Evolutionary conservation across 2,329 filamentous ascomycete genomes (phyloP), one percentile per base, ranked within the genome.

Genomic region (Alternaria metachromatica): DNA sequence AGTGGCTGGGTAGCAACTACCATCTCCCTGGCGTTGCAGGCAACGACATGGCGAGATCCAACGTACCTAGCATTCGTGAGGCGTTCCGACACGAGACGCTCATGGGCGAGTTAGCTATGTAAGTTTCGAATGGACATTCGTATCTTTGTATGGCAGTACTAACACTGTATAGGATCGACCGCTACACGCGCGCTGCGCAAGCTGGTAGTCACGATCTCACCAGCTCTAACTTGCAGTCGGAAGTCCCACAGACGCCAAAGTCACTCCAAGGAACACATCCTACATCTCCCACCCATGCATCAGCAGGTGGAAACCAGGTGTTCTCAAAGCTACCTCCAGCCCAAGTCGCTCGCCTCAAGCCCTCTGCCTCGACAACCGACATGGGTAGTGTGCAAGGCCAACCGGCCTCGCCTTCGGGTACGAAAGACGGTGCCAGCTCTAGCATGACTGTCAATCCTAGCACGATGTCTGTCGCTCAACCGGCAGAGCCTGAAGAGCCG

Each of bases 1-100:
- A 94, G 79, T 99, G 95, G 95, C 84, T 99, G 5, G 96, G 96
- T 4, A 84, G 86, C 30, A 88, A 92, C 67, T 98, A 90, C 78
- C 85, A 92, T 75, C 83, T 91, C 43, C 91, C 92, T 1, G 96
- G 96, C 3, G 90, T 92, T 41, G 86, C 87, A 59, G 96, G 96
- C 13, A 99, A 99, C 70, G 90, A 91, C 68, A 96, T 98, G 87
- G 91, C 92, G 55, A 97, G 98, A 82, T 97, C 93, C 63, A 99
- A 99, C 77, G 93, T 99, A 8, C 96, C 96, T 4, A 93, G 97
- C 79, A 91, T 97, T 64, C 87, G 96, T 58, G 93, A 96, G 77
- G 92, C 93, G 53, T 99, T 96, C 78, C 87, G 96, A 60, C 89
- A 97, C 73, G 91, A 96, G 74, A 98, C 95, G 0, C 84, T 96